Evolutionary conservation across 441 rosid species (phyloP).

Genomic region (Euphorbia celastroides): DNA sequence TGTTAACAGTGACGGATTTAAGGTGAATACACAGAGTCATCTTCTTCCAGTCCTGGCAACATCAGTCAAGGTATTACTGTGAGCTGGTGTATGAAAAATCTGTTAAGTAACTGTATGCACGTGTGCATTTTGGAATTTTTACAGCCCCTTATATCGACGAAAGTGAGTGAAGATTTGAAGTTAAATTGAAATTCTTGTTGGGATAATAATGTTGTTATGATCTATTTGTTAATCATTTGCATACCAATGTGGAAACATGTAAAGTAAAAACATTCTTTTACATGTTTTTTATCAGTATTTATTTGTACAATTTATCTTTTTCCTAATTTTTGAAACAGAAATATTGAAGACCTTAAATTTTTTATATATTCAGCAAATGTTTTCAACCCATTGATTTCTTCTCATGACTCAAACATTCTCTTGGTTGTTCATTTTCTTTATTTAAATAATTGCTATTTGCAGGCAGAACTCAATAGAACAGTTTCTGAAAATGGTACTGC

Average conservation of each 20-base stretch:
- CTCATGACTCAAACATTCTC: background rate
- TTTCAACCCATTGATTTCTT: background rate
- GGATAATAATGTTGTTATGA: background rate
- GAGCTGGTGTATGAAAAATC: background rate
- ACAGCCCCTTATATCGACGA: too few species aligned
- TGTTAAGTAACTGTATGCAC: background rate
- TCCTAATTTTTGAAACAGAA: background rate
- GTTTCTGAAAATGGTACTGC: conserved; percentile 36
- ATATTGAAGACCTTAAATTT: background rate
- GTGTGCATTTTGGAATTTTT: background rate
- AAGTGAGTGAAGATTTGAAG: background rate
- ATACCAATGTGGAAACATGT: background rate
- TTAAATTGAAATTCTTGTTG: background rate
- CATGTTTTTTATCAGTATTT: background rate
- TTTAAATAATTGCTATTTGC: conserved; percentile 20
- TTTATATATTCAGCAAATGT: background rate
- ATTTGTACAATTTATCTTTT: background rate
- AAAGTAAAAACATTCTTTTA: background rate
- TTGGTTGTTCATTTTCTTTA: conserved; percentile 10
- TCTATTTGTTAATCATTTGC: background rate
- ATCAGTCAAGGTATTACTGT: conserved; percentile 54
- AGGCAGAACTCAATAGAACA: conserved; percentile 72
- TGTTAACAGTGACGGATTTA: conserved; percentile 80
- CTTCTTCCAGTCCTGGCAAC: conserved; percentile 91
- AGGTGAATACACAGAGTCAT: conserved; percentile 83